phyloP scores from a whole-genome alignment of 768 basidiomycete genomes.

The Postia placenta region DNA sequence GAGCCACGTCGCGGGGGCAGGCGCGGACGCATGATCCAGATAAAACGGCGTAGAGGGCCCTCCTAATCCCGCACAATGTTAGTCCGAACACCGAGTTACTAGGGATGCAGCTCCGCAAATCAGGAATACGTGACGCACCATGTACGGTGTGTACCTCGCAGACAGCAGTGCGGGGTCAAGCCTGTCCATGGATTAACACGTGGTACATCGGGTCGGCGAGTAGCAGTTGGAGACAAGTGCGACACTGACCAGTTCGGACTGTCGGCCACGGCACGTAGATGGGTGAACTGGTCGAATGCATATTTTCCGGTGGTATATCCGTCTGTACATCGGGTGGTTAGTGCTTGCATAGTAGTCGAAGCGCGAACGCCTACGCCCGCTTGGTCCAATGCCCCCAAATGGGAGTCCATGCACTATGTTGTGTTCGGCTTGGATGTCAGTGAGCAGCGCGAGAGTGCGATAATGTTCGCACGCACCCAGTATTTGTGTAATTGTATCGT shows the following conservation, averaged over 20 bases:
- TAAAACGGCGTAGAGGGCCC: neutral
- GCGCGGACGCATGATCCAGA: neutral
- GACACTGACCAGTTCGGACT: conserved; percentile 30
- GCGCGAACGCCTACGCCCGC: conserved; percentile 50
- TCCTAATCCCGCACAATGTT: neutral
- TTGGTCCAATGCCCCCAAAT: conserved; percentile 67
- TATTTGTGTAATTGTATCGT: conserved; percentile 29
- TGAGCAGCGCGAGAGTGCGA: neutral
- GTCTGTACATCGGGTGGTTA: conserved; percentile 28
- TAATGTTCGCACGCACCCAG: conserved; percentile 3
- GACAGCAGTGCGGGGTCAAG: neutral
- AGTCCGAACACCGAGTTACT: neutral
- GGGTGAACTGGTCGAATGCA: conserved; percentile 74
- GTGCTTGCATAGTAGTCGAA: neutral
- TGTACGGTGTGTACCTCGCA: neutral
- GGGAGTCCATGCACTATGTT: conserved; percentile 53
- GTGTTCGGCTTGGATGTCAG: neutral
- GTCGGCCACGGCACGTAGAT: conserved; percentile 51
- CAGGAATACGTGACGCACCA: too few relatives aligned
- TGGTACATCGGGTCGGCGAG: neutral
- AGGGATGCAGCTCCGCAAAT: too few relatives aligned
- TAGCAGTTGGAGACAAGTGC: neutral
- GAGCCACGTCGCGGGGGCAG: too few relatives aligned
- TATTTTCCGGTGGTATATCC: conserved; percentile 70
- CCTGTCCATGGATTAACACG: neutral